Evolutionary conservation across 2,329 filamentous ascomycete species (phyloP), one percentile per base, ranked within the genome.

Genomic region (Aschersonia sp.): DNA sequence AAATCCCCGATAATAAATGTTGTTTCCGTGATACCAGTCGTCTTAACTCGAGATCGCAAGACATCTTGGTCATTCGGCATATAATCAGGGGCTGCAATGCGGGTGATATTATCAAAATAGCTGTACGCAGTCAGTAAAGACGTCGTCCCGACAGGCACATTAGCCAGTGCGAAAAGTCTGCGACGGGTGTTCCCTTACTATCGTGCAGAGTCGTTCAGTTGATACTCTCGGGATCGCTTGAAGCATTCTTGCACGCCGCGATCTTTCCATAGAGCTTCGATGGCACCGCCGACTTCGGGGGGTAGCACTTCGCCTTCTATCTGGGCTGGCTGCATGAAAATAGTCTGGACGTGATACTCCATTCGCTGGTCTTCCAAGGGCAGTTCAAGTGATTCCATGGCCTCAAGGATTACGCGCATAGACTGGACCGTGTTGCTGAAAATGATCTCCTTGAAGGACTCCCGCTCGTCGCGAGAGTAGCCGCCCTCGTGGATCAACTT

Each of bases 401-500:
- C 78, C 64, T 82, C 78, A 51, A 82, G 72, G 48, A 83, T 81
- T 57, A 81, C 78, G 55, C 78, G 77, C 78, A 82, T 82, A 39
- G 78, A 81, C 62, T 82, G 78, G 12, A 82, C 78, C 1, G 78
- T 81, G 65, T 83, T 83, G 68, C 76, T 81, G 68, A 81, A 82
- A 60, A 83, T 81, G 59, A 81, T 81, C 58, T 82, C 79, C 65
- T 82, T 81, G 71, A 82, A 82, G 5, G 76, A 81, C 63, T 82
- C 78, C 53, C 78, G 73, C 64, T 83, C 79, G 56, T 97, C 92
- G 66, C 90, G 85, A 53, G 92, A 97, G 73, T 97, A 98, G 58
- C 92, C 90, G 54, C 92, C 92, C 75, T 98, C 92, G 68, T 98
- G 87, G 62, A 98, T 98, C 62, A 98, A 85, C 77, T 97, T 98